Conservation (phyloP, 2,329 filamentous ascomycete species). For the Sporothrix pseudoabietina region DNA sequence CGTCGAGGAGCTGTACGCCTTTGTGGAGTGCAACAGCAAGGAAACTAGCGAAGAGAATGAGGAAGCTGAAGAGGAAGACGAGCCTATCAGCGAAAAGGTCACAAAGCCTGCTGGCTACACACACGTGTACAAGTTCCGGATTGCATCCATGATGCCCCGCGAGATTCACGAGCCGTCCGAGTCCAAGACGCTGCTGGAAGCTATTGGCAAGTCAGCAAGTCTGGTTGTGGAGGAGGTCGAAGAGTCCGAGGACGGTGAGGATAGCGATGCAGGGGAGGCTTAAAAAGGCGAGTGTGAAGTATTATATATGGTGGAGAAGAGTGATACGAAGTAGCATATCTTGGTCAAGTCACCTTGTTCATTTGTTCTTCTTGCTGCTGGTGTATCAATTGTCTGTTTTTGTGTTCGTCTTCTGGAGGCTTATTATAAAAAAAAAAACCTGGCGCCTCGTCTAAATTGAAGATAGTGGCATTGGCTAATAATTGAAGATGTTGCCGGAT, state of each 20-base stretch:
- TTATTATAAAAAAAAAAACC: background rate
- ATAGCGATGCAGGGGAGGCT: background rate
- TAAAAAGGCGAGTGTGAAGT: background rate
- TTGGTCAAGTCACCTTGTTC: background rate
- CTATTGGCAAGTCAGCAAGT: slow-evolving; percentile 81
- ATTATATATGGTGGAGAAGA: background rate
- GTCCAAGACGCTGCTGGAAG: slow-evolving; percentile 66
- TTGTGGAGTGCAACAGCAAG: slow-evolving; percentile 85
- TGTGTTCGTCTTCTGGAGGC: background rate
- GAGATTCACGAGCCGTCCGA: slow-evolving; percentile 73
- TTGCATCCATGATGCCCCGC: slow-evolving; percentile 84
- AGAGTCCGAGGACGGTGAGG: slow-evolving; percentile 23
- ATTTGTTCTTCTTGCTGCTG: background rate
- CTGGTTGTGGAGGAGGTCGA: slow-evolving; percentile 74
- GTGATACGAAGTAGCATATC: background rate
- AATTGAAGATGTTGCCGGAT: background rate
- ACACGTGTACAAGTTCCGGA: slow-evolving; percentile 80
- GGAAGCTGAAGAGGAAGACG: slow-evolving; percentile 38
- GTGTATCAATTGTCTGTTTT: background rate
- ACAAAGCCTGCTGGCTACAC: slow-evolving; percentile 71
- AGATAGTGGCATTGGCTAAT: background rate
- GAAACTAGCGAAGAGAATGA: slow-evolving; percentile 46
- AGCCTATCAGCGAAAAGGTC: slow-evolving; percentile 1
- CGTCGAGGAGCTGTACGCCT: slow-evolving; percentile 90
- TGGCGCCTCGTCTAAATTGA: background rate